Conservation (phyloP, 2,329 filamentous ascomycete species). For the Penicillium janthinellum region DNA sequence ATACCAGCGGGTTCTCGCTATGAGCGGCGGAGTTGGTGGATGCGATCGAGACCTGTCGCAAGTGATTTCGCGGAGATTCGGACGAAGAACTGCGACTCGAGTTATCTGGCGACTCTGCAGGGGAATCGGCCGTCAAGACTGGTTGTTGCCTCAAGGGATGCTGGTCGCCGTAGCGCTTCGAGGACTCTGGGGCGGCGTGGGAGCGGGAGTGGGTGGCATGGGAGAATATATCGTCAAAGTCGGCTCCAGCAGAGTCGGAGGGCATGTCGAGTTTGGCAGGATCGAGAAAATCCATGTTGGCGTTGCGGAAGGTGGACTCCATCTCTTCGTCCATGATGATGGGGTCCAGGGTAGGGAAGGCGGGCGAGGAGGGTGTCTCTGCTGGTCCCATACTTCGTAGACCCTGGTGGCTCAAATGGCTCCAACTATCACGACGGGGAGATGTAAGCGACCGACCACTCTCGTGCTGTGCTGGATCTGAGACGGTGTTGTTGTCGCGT, state of each 20-base stretch:
- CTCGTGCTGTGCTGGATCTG: slow-evolving; percentile 6
- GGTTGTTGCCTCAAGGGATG: slow-evolving; percentile 38
- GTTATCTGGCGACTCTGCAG: slow-evolving; percentile 48
- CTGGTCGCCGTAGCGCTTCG: slow-evolving; percentile 35
- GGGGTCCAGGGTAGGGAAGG: slow-evolving; percentile 43
- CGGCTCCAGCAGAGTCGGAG: slow-evolving; percentile 39
- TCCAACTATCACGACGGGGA: slow-evolving; percentile 4
- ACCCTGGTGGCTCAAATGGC: slow-evolving; percentile 2
- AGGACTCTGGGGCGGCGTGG: slow-evolving; percentile 31
- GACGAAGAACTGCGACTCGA: slow-evolving; percentile 48
- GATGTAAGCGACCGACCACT: slow-evolving; percentile 14
- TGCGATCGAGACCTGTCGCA: slow-evolving; percentile 44
- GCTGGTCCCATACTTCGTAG: slow-evolving; percentile 40
- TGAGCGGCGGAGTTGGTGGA: slow-evolving; percentile 45
- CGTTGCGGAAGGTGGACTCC: slow-evolving; percentile 43
- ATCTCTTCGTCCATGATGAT: slow-evolving; percentile 48
- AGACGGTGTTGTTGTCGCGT: slow-evolving; percentile 13
- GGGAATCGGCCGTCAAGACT: slow-evolving; percentile 40
- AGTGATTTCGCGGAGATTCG: slow-evolving; percentile 45
- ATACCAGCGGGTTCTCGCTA: slow-evolving; percentile 39
- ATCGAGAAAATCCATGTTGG: slow-evolving; percentile 48
- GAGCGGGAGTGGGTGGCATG: slow-evolving; percentile 35
- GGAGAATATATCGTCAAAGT: slow-evolving; percentile 47
- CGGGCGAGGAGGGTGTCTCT: slow-evolving; percentile 39
- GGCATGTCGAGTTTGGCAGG: slow-evolving; percentile 41